phyloP scores from a whole-genome alignment of 495 filamentous ascomycete species.

The Podospora australis region DNA sequence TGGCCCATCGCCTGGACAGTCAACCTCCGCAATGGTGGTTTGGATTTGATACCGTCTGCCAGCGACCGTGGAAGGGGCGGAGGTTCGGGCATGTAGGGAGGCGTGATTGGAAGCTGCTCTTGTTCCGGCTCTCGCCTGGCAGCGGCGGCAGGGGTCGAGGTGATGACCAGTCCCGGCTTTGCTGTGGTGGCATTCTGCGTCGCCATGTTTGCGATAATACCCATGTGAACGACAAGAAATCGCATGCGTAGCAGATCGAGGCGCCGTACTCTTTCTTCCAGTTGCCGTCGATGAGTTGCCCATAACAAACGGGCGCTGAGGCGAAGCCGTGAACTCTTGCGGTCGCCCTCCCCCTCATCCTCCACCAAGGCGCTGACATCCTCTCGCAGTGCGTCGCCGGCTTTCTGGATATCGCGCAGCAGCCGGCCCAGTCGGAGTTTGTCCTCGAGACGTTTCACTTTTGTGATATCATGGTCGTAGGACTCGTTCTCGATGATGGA shows the following conservation, averaged over 20 bases:
- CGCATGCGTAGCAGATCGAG: constrained; percentile 57
- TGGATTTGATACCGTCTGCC: constrained; percentile 35
- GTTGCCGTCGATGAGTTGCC: constrained; percentile 35
- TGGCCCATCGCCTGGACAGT: constrained; percentile 40
- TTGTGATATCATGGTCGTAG: constrained; percentile 48
- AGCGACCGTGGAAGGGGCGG: constrained; percentile 24
- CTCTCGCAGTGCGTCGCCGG: constrained; percentile 46
- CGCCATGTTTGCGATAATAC: constrained; percentile 41
- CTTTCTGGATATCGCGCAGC: constrained; percentile 50
- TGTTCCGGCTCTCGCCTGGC: not conserved
- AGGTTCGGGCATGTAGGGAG: constrained; percentile 9
- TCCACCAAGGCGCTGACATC: constrained; percentile 42
- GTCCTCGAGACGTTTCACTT: constrained; percentile 45
- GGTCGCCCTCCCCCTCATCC: constrained; percentile 23
- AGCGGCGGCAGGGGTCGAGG: not conserved
- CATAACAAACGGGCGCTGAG: constrained; percentile 41
- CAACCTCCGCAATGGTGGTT: constrained; percentile 35
- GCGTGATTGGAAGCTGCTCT: not conserved
- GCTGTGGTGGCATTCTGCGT: constrained; percentile 25
- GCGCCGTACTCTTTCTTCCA: constrained; percentile 48
- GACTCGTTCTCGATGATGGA: constrained; percentile 45
- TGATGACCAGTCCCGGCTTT: constrained; percentile 26
- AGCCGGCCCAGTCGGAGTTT: constrained; percentile 45
- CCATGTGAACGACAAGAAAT: constrained; percentile 50
- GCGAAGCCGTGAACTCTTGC: constrained; percentile 33